Evolutionary conservation across 2,329 filamentous ascomycete genomes (phyloP).

Genomic region (Juglanconis oblonga): DNA sequence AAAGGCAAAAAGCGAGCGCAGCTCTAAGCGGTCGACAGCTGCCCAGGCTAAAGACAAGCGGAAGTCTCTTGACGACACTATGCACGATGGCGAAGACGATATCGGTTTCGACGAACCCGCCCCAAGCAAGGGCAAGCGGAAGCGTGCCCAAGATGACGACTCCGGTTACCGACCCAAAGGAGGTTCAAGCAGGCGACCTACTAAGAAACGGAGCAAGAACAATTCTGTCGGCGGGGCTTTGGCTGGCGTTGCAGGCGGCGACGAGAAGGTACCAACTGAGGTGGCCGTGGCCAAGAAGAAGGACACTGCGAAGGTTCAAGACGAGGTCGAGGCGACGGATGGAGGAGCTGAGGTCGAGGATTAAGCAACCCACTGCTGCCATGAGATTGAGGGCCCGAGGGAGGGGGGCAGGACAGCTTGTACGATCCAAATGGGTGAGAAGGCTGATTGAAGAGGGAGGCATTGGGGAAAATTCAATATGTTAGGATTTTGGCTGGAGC

Average conservation of each 20-base stretch:
- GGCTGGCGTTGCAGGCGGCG: constrained; percentile 2
- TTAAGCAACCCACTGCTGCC: background rate
- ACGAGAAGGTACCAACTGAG: constrained; percentile 28
- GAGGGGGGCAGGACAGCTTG: too few relatives aligned
- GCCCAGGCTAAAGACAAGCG: constrained; percentile 16
- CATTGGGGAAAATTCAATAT: background rate
- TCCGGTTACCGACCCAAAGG: constrained; percentile 58
- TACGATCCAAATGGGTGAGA: too few relatives aligned
- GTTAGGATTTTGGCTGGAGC: too few relatives aligned
- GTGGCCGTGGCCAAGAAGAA: constrained; percentile 6
- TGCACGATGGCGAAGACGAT: constrained; percentile 19
- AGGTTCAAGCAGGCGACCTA: constrained; percentile 49
- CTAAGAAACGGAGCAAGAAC: constrained; percentile 60
- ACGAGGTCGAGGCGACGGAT: background rate
- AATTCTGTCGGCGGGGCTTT: constrained; percentile 3
- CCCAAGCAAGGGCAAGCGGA: constrained; percentile 50
- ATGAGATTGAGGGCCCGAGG: too few relatives aligned
- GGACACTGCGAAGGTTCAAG: background rate
- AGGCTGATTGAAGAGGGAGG: too few relatives aligned
- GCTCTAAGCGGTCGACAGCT: constrained; percentile 15
- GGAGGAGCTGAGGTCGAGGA: constrained; percentile 5
- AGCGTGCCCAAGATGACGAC: constrained; percentile 52
- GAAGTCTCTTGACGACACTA: constrained; percentile 15
- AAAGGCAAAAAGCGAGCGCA: constrained; percentile 19
- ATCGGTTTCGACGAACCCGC: constrained; percentile 21